Evolutionary conservation across 257 asterid genomes (phyloP).

Genomic region (Nicotiana paniculata): DNA sequence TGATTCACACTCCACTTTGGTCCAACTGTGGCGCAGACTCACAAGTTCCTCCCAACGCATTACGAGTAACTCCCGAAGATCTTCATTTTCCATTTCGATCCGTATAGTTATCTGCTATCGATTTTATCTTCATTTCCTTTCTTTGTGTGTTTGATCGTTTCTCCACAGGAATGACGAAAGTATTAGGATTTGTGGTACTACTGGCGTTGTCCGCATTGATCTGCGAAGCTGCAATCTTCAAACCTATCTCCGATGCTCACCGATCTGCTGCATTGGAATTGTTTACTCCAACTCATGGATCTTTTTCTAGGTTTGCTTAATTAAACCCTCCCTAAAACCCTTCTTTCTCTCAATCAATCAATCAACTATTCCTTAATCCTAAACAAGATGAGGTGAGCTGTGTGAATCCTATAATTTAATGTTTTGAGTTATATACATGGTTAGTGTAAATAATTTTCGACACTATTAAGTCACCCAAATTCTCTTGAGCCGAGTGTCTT

Average conservation of each 20-base stretch:
- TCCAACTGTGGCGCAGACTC: neutral
- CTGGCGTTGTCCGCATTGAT: constrained; percentile 31
- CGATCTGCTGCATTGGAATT: constrained; percentile 88
- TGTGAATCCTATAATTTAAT: neutral
- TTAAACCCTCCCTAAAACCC: constrained; percentile 41
- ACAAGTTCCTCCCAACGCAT: neutral
- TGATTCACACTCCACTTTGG: neutral
- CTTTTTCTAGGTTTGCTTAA: constrained; percentile 49
- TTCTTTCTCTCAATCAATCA: neutral
- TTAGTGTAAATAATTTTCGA: too few relatives aligned
- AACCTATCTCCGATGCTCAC: constrained; percentile 68
- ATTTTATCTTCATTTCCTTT: neutral
- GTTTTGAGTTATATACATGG: too few relatives aligned
- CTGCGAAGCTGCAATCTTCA: constrained; percentile 60
- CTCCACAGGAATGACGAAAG: constrained; percentile 48
- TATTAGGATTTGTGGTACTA: constrained; percentile 42
- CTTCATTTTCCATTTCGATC: neutral
- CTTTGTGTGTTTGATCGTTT: neutral
- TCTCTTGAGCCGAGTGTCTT: too few relatives aligned
- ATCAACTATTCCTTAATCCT: neutral
- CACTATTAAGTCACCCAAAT: too few relatives aligned
- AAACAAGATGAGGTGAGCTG: neutral
- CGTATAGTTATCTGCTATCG: neutral
- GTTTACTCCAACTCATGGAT: constrained; percentile 48
- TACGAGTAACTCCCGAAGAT: neutral